Evolutionary conservation across 2,329 filamentous ascomycete genomes (phyloP).

Genomic region (Bipolaris victoriae): DNA sequence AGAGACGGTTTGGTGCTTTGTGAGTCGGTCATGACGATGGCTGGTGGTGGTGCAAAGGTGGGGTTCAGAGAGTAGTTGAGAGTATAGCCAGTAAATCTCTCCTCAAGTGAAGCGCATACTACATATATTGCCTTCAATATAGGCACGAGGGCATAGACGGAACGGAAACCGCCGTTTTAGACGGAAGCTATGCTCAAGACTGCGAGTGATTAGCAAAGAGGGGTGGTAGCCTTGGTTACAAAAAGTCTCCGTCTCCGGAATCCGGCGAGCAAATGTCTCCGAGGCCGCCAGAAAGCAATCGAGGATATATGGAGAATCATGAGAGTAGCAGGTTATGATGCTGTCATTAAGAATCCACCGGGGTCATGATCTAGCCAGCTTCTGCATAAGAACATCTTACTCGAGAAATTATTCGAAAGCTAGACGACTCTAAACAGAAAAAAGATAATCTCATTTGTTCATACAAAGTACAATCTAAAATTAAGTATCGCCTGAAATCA

Average conservation of each 20-base stretch:
- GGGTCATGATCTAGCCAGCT: background rate
- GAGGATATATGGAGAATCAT: background rate
- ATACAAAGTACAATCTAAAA: no score
- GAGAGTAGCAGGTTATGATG: background rate
- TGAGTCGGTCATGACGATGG: slow-evolving; percentile 1
- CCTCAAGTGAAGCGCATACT: slow-evolving; percentile 5
- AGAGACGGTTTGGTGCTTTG: background rate
- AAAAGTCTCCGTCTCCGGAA: slow-evolving; percentile 9
- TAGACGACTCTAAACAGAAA: background rate
- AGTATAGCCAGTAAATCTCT: slow-evolving; percentile 1
- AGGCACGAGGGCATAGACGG: slow-evolving; percentile 4
- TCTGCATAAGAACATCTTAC: background rate
- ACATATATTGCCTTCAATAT: slow-evolving; percentile 17
- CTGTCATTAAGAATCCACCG: background rate
- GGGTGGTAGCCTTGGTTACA: background rate
- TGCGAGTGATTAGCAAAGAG: background rate
- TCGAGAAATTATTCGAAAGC: background rate
- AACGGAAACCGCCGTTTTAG: background rate
- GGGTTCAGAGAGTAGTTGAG: slow-evolving; percentile 3
- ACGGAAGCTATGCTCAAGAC: background rate
- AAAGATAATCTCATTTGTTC: no score
- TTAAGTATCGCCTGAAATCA: no score
- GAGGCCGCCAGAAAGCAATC: background rate
- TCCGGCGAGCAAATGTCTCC: slow-evolving; percentile 5
- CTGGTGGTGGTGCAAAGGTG: slow-evolving; percentile 12